phyloP scores from a whole-genome alignment of 345 rosid species.

The Gynandropsis gynandra region DNA sequence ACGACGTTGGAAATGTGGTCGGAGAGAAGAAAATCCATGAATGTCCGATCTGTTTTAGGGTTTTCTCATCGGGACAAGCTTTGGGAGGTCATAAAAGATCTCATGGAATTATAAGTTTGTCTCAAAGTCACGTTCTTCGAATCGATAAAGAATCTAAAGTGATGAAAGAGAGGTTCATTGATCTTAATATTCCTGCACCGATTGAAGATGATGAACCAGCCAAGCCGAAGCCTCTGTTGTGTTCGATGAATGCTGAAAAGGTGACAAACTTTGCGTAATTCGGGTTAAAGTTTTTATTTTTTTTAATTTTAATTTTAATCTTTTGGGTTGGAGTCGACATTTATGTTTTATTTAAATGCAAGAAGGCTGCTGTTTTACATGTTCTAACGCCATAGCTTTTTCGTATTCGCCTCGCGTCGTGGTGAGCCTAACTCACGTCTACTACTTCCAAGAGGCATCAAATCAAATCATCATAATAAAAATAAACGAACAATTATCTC shows the following conservation, averaged over 20 bases:
- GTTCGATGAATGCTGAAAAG: slow-evolving; percentile 41
- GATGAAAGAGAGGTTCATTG: slow-evolving; percentile 45
- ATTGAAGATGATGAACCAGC: slow-evolving; percentile 42
- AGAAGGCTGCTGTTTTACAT: slow-evolving; percentile 28
- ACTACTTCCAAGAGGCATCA: no score
- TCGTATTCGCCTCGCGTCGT: slow-evolving; percentile 25
- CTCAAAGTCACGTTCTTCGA: slow-evolving; percentile 7
- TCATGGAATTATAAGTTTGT: slow-evolving; percentile 33
- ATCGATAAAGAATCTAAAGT: slow-evolving; percentile 19
- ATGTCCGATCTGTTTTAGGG: slow-evolving; percentile 80
- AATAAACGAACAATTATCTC: no score
- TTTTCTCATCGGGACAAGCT: slow-evolving; percentile 90
- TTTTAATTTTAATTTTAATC: not conserved
- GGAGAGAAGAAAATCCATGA: slow-evolving; percentile 47
- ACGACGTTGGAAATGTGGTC: slow-evolving; percentile 24
- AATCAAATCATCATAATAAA: no score
- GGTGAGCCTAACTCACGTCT: slow-evolving; percentile 29
- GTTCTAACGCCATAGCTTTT: slow-evolving; percentile 31
- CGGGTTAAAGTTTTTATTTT: not conserved
- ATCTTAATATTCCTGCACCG: slow-evolving; percentile 90
- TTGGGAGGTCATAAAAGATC: slow-evolving; percentile 97
- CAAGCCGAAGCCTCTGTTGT: slow-evolving; percentile 57
- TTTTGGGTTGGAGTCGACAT: slow-evolving; percentile 12
- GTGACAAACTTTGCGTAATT: slow-evolving; percentile 29
- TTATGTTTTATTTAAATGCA: slow-evolving; percentile 16